Evolutionary conservation across 2,329 filamentous ascomycete species (phyloP), one percentile per base, ranked within the genome.

Genomic region (Alternaria ventricosa): DNA sequence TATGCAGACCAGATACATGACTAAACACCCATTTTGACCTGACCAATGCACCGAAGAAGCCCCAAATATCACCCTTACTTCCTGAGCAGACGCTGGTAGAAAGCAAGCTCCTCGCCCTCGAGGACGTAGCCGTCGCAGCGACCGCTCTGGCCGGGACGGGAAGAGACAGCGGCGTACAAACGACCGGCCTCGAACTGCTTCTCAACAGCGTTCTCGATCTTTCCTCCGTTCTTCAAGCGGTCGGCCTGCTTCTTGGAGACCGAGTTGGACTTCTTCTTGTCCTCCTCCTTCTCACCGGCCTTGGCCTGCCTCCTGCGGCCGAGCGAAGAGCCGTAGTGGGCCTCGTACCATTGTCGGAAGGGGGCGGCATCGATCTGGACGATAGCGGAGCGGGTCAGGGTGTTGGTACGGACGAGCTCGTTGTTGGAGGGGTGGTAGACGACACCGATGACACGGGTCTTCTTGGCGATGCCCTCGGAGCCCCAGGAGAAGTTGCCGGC

Each of bases 391-490:
- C 94, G 96, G 89, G 96, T 99, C 84, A 99, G 90, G 87, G 96
- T 98, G 92, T 99, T 99, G 86, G 96, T 99, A 83, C 96, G 96
- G 88, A 99, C 94, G 79, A 99, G 90, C 88, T 99, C 96, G 93
- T 99, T 99, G 94, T 99, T 99, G 84, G 95, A 97, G 71, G 96
- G 96, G 87, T 99, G 96, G 92, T 94, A 99, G 83, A 91, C 92
- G 86, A 99, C 96, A 81, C 88, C 94, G 84, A 99, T 97, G 84
- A 99, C 92, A 88, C 96, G 96, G 86, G 93, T 94, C 91, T 99
- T 99, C 90, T 96, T 95, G 86, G 95, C 92, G 85, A 94, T 88
- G 82, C 95, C 94, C 89, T 99, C 96, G 75, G 94, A 97, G 81
- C 93, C 95, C 96, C 96, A 99, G 80, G 94, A 94, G 87, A 98